A percentile compares a stretch with the other conserved stretches of the same genome.
phyloP scores from a whole-genome alignment of 257 asterid species.

The Dorcoceras hygrometricum region DNA sequence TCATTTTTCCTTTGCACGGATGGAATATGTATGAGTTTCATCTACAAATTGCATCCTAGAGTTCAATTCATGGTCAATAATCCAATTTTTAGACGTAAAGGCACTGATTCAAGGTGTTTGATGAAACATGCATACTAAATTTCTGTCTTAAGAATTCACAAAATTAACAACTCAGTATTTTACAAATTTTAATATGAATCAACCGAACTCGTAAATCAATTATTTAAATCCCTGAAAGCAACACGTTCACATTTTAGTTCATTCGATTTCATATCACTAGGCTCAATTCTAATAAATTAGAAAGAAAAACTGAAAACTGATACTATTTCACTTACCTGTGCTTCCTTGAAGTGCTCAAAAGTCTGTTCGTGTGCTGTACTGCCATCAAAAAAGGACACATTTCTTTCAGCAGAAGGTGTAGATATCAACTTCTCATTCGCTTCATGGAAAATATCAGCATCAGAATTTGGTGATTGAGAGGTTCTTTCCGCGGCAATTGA shows the following conservation, averaged over 20 bases:
- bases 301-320: slow-evolving; percentile 1
- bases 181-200: not conserved
- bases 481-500: slow-evolving; percentile 31
- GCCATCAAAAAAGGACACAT: slow-evolving; percentile 34
- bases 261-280: not conserved
- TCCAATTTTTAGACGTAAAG: slow-evolving; percentile 2
- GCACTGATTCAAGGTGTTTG: slow-evolving; percentile 2
- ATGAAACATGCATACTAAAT: slow-evolving; percentile 15
- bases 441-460: slow-evolving; percentile 26
- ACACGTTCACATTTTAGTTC: not conserved
- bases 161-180: not conserved
- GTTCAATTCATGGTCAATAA: slow-evolving; percentile 6
- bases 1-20: not conserved
- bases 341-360: slow-evolving; percentile 26
- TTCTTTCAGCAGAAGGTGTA: slow-evolving; percentile 38
- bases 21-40: not conserved
- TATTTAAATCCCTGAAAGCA: not conserved
- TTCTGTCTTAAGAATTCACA: not conserved
- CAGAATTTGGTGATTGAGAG: slow-evolving; percentile 28
- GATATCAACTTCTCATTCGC: slow-evolving; percentile 35
- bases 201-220: not conserved
- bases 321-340: slow-evolving; percentile 38
- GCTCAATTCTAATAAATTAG: not conserved
- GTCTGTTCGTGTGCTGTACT: slow-evolving; percentile 31
- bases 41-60: not conserved